Evolutionary conservation across 257 asterid genomes (phyloP), one percentile per base, ranked within the genome.

Genomic region (Verbascum thapsus): DNA sequence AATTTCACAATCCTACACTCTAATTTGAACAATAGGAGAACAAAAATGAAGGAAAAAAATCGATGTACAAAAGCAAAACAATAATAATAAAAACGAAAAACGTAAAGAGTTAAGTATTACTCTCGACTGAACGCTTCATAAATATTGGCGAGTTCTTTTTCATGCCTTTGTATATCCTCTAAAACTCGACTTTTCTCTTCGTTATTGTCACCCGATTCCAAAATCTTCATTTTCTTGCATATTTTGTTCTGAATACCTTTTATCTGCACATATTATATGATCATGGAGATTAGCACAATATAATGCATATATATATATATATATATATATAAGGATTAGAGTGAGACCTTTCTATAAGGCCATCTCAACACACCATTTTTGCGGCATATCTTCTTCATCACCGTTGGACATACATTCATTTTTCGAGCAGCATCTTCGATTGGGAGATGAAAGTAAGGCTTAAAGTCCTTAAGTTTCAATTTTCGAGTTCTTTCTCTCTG

Each of bases 291-390:
- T n/a, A n/a, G n/a, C n/a, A n/a, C n/a, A n/a, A n/a, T n/a, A n/a
- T n/a, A n/a, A n/a, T n/a, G n/a, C n/a, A n/a, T n/a, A n/a, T n/a
- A n/a, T n/a, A n/a, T n/a, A n/a, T n/a, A n/a, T n/a, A n/a, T n/a
- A n/a, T n/a, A n/a, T n/a, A n/a, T n/a, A n/a, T n/a, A n/a, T n/a
- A n/a, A n/a, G n/a, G n/a, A n/a, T n/a, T n/a, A n/a, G n/a, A n/a
- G n/a, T n/a, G n/a, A n/a, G n/a, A 88, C 95, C 95, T 80, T 90
- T 80, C 96, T 71, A 54, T 83, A 78, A 23, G 97, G 97, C 97
- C 97, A 90, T 64, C 95, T 85, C 0, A 5, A 1, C 44, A 91
- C 73, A 19, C 96, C 98, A 66, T 73, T 70, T 44, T 73, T 79
- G 15, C 98, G 72, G 65, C 96, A 91, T 42, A 84, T 76, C 66